A percentile compares a stretch with the other conserved stretches of the same genome.
Evolutionary conservation across 441 rosid species (phyloP).

Genomic region (Viola pubescens): DNA sequence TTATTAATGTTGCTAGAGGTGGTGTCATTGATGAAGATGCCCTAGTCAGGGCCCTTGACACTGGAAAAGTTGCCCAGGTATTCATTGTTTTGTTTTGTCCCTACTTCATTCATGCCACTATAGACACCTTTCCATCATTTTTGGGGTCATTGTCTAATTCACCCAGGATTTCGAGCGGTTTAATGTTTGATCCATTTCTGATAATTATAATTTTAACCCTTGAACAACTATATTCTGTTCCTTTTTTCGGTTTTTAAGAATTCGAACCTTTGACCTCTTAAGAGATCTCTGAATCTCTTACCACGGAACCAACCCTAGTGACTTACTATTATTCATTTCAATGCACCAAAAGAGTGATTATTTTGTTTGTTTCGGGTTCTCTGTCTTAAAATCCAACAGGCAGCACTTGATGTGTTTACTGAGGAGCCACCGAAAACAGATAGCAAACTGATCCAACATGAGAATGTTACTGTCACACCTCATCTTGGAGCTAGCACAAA

Average conservation of each 20-base stretch:
- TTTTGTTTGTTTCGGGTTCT: not conserved
- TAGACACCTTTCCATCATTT: no score
- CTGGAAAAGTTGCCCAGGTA: slow-evolving; percentile 79
- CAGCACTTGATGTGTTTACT: slow-evolving; percentile 85
- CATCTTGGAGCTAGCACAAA: slow-evolving; percentile 94
- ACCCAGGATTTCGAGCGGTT: no score
- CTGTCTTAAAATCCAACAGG: slow-evolving; percentile 32
- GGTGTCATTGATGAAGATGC: slow-evolving; percentile 95
- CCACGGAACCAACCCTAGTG: no score
- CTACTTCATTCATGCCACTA: not conserved
- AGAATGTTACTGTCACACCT: slow-evolving; percentile 72
- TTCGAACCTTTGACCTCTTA: no score
- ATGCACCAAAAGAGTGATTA: not conserved
- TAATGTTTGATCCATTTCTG: no score
- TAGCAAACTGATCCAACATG: slow-evolving; percentile 71
- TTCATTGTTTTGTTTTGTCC: not conserved
- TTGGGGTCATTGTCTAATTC: no score
- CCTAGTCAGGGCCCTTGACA: slow-evolving; percentile 67
- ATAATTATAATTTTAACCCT: no score
- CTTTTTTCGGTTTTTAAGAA: no score
- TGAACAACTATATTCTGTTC: no score
- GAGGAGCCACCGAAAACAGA: slow-evolving; percentile 72
- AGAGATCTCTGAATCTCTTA: no score
- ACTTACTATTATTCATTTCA: no score
- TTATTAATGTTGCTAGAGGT: slow-evolving; percentile 86